phyloP scores from a whole-genome alignment of 805 yeast species.

The Pichia heedii region DNA sequence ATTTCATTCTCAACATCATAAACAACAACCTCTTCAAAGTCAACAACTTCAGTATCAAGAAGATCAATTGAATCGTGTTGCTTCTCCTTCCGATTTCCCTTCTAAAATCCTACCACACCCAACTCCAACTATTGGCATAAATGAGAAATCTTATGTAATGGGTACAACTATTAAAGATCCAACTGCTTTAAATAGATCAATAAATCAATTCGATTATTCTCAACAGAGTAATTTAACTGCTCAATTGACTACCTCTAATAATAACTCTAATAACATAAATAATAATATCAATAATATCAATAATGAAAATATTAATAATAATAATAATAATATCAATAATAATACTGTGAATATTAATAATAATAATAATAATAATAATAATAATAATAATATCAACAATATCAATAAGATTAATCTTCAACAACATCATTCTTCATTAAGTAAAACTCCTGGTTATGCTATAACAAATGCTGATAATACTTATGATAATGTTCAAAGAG shows the following conservation, averaged over 20 bases:
- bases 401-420: background rate
- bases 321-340: slow-evolving; percentile 4
- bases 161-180: slow-evolving; percentile 51
- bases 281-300: slow-evolving; percentile 2
- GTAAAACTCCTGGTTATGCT: slow-evolving; percentile 21
- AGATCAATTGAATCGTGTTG: slow-evolving; percentile 5
- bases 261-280: background rate
- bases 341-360: background rate
- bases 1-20: background rate
- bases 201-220: slow-evolving; percentile 27
- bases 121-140: slow-evolving; percentile 62
- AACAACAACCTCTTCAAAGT: background rate
- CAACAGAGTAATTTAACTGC: slow-evolving; percentile 15
- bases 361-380: background rate
- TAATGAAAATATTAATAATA: background rate
- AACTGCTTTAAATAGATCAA: slow-evolving; percentile 24
- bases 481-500: slow-evolving; percentile 47
- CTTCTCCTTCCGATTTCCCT: slow-evolving; percentile 20
- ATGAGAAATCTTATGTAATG: slow-evolving; percentile 52
- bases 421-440: background rate
- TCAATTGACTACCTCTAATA: slow-evolving; percentile 8
- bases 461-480: slow-evolving; percentile 13
- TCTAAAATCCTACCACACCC: slow-evolving; percentile 35
- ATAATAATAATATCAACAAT: slow-evolving; percentile 8
- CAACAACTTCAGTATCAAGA: slow-evolving; percentile 4